phyloP scores from a whole-genome alignment of 75 land plant species.

The Adiantum capillusveneris region DNA sequence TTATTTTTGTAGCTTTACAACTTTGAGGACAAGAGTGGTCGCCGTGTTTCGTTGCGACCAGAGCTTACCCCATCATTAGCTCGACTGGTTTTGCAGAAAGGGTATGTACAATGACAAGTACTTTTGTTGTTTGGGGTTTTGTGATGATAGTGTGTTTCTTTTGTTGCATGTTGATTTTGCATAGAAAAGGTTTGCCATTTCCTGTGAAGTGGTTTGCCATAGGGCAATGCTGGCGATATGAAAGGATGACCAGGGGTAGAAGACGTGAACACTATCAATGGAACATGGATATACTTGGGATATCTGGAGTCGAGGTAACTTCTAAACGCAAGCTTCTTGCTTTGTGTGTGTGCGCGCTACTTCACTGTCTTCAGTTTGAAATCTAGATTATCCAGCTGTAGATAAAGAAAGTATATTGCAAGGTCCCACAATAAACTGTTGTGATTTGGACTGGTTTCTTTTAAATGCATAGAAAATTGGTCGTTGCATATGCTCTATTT shows the following conservation, averaged over 20 bases:
- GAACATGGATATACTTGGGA: constrained; percentile 98
- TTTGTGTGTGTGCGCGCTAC: too few relatives aligned
- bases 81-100: constrained; percentile 87
- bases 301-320: constrained; percentile 66
- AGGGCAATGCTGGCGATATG: constrained; percentile 99
- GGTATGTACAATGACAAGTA: constrained; percentile 31
- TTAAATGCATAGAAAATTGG: too few relatives aligned
- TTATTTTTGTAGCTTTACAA: constrained; percentile 59
- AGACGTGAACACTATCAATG: constrained; percentile 97
- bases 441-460: too few relatives aligned
- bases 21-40: constrained; percentile 93
- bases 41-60: constrained; percentile 93
- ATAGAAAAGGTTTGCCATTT: constrained; percentile 71
- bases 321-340: too few relatives aligned
- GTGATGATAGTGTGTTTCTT: too few relatives aligned
- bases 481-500: too few relatives aligned
- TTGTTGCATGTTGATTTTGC: constrained; percentile 15
- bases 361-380: too few relatives aligned
- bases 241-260: constrained; percentile 89
- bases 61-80: constrained; percentile 97
- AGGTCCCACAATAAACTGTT: too few relatives aligned
- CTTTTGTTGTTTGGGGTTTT: too few relatives aligned
- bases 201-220: constrained; percentile 95
- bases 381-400: too few relatives aligned
- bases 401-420: too few relatives aligned